Conservation (phyloP, 306 rosid genomes). For the Lathyrus oleraceus region DNA sequence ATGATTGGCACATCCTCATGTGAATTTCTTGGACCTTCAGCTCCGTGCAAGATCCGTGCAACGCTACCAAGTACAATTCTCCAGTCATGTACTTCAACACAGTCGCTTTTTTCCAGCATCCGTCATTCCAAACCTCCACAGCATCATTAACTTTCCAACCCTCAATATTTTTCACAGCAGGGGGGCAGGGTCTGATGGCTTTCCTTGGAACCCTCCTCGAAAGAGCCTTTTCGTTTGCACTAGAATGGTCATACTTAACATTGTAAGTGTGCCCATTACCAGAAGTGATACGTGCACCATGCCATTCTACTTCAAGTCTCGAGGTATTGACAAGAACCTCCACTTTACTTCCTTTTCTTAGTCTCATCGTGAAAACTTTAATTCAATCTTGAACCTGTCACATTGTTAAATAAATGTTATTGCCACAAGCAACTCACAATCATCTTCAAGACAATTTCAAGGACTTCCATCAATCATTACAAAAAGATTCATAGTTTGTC, state of each 20-base stretch:
- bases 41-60: slow-evolving; percentile 57
- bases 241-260: slow-evolving; percentile 48
- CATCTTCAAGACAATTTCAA: not conserved
- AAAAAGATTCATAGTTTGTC: not conserved
- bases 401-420: slow-evolving; percentile 19
- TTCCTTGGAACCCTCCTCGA: slow-evolving; percentile 61
- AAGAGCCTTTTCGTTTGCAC: slow-evolving; percentile 32
- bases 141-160: slow-evolving; percentile 59
- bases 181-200: slow-evolving; percentile 74
- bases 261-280: slow-evolving; percentile 63
- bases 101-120: slow-evolving; percentile 69
- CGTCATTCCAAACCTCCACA: slow-evolving; percentile 61
- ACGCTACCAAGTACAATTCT: slow-evolving; percentile 54
- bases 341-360: slow-evolving; percentile 64
- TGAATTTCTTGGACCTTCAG: slow-evolving; percentile 45
- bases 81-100: slow-evolving; percentile 43
- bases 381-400: slow-evolving; percentile 40
- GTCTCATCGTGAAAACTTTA: slow-evolving; percentile 52
- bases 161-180: slow-evolving; percentile 34
- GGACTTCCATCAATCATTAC: not conserved
- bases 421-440: slow-evolving; percentile 4
- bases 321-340: slow-evolving; percentile 63
- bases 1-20: slow-evolving; percentile 61
- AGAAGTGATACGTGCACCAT: slow-evolving; percentile 60
- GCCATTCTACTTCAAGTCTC: slow-evolving; percentile 58